phyloP scores from a whole-genome alignment of 169 alveolate species.

The Plasmodium inui region DNA sequence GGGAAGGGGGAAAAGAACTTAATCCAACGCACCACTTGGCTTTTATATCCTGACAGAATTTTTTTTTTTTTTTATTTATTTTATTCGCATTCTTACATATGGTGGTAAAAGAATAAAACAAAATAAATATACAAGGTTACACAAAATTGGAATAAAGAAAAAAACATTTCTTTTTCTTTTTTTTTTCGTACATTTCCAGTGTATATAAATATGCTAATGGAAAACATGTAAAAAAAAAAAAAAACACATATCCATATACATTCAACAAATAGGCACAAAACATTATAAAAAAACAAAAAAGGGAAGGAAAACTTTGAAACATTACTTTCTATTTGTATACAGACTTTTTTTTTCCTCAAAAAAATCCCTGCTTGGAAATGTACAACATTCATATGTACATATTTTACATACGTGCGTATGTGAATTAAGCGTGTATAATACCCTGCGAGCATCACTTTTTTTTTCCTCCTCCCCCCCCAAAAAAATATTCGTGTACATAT shows the following conservation, averaged over 20 bases:
- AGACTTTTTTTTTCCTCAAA: constrained; percentile 28
- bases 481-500: background rate
- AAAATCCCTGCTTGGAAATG: constrained; percentile 44
- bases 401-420: constrained; percentile 9
- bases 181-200: constrained; percentile 5
- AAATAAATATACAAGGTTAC: constrained; percentile 15
- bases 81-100: background rate
- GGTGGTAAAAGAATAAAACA: constrained; percentile 2
- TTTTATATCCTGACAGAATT: constrained; percentile 66
- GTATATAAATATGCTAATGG: constrained; percentile 10
- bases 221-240: constrained; percentile 19
- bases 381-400: background rate
- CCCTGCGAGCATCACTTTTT: background rate
- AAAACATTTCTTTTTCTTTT: background rate
- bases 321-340: constrained; percentile 17
- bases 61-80: constrained; percentile 50
- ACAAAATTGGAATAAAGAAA: constrained; percentile 19
- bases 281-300: constrained; percentile 8
- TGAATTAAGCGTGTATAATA: background rate
- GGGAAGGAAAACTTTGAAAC: constrained; percentile 3
- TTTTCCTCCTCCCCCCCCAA: background rate
- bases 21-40: constrained; percentile 73
- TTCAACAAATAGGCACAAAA: background rate
- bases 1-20: constrained; percentile 21
- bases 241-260: constrained; percentile 11